phyloP scores from a whole-genome alignment of 2,329 filamentous ascomycete species.

The Beauveria rudraprayagi region DNA sequence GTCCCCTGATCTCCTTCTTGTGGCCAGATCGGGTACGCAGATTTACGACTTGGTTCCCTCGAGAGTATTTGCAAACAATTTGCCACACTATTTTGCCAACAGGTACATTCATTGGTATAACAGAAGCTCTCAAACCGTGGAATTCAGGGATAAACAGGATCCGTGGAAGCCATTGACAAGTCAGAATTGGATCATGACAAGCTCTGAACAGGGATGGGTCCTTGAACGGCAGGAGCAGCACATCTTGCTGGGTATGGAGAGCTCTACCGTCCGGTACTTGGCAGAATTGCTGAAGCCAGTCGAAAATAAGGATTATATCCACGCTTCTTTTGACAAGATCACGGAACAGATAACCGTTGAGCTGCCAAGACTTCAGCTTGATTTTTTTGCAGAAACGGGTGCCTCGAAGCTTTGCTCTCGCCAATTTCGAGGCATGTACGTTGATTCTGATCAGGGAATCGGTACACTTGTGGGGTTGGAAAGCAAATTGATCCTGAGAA shows the following conservation, averaged over 20 bases:
- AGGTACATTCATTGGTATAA: slow-evolving; percentile 6
- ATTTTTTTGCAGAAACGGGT: background rate
- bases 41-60: background rate
- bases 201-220: background rate
- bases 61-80: background rate
- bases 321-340: background rate
- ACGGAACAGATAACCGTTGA: background rate
- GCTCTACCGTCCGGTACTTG: background rate
- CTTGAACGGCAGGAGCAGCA: background rate
- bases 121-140: background rate
- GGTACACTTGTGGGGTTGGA: background rate
- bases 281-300: background rate
- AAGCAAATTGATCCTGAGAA: background rate
- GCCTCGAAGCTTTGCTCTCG: background rate
- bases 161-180: background rate
- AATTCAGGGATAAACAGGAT: background rate
- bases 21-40: background rate
- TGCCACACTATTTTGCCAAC: background rate
- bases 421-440: slow-evolving; percentile 7
- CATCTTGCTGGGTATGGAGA: background rate
- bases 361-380: background rate
- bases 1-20: background rate
- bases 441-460: background rate
- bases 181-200: background rate
- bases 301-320: background rate